phyloP scores from a whole-genome alignment of 192 early-diverging fungal genomes.

The Coemansia sp. region DNA sequence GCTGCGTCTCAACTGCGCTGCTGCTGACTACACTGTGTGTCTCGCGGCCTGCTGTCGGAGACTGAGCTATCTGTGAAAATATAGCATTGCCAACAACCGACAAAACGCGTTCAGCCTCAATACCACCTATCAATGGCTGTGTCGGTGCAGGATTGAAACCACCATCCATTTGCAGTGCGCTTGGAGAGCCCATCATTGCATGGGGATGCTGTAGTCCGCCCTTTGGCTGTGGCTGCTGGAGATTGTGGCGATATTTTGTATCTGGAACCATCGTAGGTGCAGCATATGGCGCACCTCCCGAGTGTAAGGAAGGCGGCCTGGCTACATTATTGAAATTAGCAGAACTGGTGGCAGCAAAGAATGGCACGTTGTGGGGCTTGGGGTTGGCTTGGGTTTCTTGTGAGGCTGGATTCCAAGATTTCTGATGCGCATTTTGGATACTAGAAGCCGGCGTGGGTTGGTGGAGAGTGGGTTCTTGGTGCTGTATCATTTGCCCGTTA shows the following conservation, averaged over 20 bases:
- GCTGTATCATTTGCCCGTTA: not conserved
- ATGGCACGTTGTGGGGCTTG: not conserved
- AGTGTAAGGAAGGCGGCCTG: not conserved
- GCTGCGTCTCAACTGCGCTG: not conserved
- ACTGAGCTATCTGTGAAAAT: slow-evolving; percentile 22
- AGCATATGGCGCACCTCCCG: not conserved
- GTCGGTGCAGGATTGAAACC: not conserved
- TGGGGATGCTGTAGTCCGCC: not conserved
- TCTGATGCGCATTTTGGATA: not conserved
- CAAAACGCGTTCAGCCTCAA: slow-evolving; percentile 20
- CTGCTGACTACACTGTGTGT: not conserved
- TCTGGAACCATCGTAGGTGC: not conserved
- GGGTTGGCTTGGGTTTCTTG: not conserved
- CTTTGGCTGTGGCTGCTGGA: not conserved
- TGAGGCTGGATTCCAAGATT: not conserved
- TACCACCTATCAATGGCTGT: slow-evolving; percentile 18
- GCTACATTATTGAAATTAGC: not conserved
- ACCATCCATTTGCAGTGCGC: not conserved
- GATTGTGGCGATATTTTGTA: not conserved
- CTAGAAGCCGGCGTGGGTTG: not conserved
- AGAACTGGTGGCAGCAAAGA: not conserved
- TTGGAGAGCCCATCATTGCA: not conserved
- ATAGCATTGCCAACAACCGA: slow-evolving; percentile 32
- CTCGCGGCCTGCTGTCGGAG: not conserved
- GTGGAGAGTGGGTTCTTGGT: not conserved